Conservation (phyloP, 2,329 filamentous ascomycete species). For the Ophiostoma ulmi region DNA sequence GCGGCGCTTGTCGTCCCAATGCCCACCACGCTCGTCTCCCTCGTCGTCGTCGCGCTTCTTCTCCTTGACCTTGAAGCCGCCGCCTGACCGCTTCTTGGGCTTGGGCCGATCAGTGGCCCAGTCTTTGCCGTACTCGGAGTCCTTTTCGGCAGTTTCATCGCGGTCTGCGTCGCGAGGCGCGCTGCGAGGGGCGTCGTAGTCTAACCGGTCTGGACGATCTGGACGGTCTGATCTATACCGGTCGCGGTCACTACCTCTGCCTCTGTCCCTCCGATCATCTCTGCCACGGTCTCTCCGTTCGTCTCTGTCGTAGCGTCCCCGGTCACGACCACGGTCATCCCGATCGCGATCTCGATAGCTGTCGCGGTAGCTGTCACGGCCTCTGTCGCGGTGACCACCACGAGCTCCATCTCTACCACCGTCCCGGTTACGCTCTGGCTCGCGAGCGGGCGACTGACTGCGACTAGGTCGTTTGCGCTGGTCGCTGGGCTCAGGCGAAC, state of each 20-base stretch:
- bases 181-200: background rate
- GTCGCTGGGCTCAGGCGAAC: slow-evolving; percentile 10
- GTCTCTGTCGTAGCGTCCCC: slow-evolving; percentile 24
- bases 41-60: slow-evolving; percentile 45
- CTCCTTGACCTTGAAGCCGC: slow-evolving; percentile 57
- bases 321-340: slow-evolving; percentile 25
- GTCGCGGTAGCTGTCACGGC: slow-evolving; percentile 25
- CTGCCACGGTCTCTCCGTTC: background rate
- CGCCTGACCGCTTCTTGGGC: slow-evolving; percentile 29
- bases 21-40: slow-evolving; percentile 34
- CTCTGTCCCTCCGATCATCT: slow-evolving; percentile 1
- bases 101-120: slow-evolving; percentile 33
- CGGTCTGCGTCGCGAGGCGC: background rate
- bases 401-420: background rate
- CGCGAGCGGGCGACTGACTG: slow-evolving; percentile 21
- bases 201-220: background rate
- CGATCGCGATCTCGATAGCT: slow-evolving; percentile 23
- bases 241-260: background rate
- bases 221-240: slow-evolving; percentile 1
- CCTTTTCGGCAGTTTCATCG: slow-evolving; percentile 27
- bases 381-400: slow-evolving; percentile 17
- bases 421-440: background rate
- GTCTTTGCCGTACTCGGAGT: slow-evolving; percentile 29
- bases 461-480: slow-evolving; percentile 18
- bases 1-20: slow-evolving; percentile 43